These are phyloP conservation scores for Hygrophorus russula DNA, from an alignment of 768 basidiomycete genomes.

Conservation along the genomic window DNA sequence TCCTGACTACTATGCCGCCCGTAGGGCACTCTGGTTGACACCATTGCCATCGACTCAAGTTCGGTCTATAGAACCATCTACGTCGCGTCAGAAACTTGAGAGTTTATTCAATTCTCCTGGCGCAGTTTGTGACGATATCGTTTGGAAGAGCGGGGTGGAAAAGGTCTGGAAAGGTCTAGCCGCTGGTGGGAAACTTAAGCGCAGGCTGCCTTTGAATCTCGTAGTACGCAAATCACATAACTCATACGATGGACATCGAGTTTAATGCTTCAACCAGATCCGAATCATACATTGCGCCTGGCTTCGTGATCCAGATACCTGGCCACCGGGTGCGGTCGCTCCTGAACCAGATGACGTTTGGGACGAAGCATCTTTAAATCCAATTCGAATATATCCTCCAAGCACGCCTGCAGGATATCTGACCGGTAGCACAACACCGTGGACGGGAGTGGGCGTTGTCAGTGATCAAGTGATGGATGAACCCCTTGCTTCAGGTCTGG, in stretches of 20 bases:
- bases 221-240: constrained; percentile 39
- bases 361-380: constrained; percentile 6
- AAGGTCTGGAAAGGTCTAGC: constrained; percentile 55
- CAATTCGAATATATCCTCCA: constrained; percentile 8
- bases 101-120: constrained; percentile 34
- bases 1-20: constrained; percentile 48
- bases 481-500: background rate
- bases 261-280: constrained; percentile 32
- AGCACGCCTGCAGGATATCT: constrained; percentile 8
- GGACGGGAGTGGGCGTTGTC: constrained; percentile 7
- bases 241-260: background rate
- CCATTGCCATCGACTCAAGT: constrained; percentile 13
- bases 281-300: constrained; percentile 66
- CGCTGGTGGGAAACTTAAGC: constrained; percentile 46
- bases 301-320: constrained; percentile 58
- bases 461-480: constrained; percentile 1
- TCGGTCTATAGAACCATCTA: constrained; percentile 17
- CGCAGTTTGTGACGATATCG: constrained; percentile 35
- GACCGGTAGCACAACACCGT: constrained; percentile 17
- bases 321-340: constrained; percentile 54
- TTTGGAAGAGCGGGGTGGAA: constrained; percentile 47
- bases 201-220: constrained; percentile 47
- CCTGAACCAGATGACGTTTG: constrained; percentile 52
- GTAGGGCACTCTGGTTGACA: constrained; percentile 52
- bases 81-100: constrained; percentile 38